A percentile compares a stretch with the other conserved stretches of the same genome.
These are phyloP conservation scores for Cryptococcus sp. DNA, from an alignment of 1,284 basidiomycete genomes.

Conservation along the genomic window DNA sequence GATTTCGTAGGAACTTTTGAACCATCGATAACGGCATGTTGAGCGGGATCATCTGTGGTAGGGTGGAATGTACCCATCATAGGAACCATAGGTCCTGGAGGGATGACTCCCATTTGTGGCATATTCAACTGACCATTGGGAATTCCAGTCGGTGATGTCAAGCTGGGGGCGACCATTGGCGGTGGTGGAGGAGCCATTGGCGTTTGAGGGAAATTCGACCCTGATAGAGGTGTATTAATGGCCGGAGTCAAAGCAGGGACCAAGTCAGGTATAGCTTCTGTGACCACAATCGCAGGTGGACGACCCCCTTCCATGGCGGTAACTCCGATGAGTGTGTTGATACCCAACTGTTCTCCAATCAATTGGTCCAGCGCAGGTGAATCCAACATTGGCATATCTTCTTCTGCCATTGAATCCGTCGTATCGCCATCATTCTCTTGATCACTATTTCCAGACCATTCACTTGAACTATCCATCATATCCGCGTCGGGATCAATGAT, in stretches of 20 bases:
- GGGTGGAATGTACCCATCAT: slow-evolving; percentile 43
- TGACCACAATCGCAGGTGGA: slow-evolving; percentile 11
- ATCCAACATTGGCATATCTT: slow-evolving; percentile 45
- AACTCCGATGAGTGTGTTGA: neutral
- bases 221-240: neutral
- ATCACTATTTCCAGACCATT: slow-evolving; percentile 35
- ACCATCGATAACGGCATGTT: slow-evolving; percentile 42
- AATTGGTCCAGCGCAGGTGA: slow-evolving; percentile 38
- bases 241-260: neutral
- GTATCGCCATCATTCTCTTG: slow-evolving; percentile 41
- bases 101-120: neutral
- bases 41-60: slow-evolving; percentile 31
- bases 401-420: slow-evolving; percentile 45
- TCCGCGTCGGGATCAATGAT: slow-evolving; percentile 41
- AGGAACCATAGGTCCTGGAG: slow-evolving; percentile 5
- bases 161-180: neutral
- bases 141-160: neutral
- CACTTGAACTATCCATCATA: slow-evolving; percentile 19
- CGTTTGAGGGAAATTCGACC: neutral
- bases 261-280: slow-evolving; percentile 1
- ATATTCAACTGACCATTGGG: too few species aligned
- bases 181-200: neutral
- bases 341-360: slow-evolving; percentile 27
- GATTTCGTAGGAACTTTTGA: slow-evolving; percentile 39
- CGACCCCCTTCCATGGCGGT: neutral